Evolutionary conservation across 192 early-diverging fungal genomes (phyloP), one percentile per base, ranked within the genome.

Genomic region (Backusella macrospora): DNA sequence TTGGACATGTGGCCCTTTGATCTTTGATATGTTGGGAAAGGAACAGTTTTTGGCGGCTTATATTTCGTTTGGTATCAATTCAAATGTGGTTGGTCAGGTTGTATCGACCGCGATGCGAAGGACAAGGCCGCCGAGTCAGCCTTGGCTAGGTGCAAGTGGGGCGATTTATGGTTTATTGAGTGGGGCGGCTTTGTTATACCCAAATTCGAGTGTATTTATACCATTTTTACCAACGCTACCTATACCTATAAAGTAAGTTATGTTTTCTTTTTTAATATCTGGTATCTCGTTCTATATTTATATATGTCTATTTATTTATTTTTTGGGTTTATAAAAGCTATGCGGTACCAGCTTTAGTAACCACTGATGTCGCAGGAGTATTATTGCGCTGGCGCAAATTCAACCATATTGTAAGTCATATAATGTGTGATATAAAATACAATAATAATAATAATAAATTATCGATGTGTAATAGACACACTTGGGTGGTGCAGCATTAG

Each of bases 31-130:
- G 0, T 81, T 93, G 76, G 88, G 90, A 5, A 78, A 73, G n/a
- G 90, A 92, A 63, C 89, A 92, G 62, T 94, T 93, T 70, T 62
- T 90, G n/a, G 94, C 93, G 0, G 90, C 93, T 49, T 97, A 96
- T 62, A 18, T 95, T 4, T 82, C 90, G 0, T 86, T 93, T 0
- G 94, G 87, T 43, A 84, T 89, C 15, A 45, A 86, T 0, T 85
- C 95, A 0, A 88, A 89, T n/a, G 65, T 94, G 16, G 87, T 84
- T 0, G 91, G 90, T 29, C 95, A 96, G 77, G 38, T 88, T 0
- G 47, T 84, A 6, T 84, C 81, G 16, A 49, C 89, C 34, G 68
- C 78, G 9, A 82, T 77, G 38, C 75, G 76, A 62, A 77, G 73
- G 63, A 76, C 49, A 72, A 80, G 52, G 59, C 72, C 67, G 29